Conservation (phyloP, 345 rosid genomes). For the Gossypium herbaceum region DNA sequence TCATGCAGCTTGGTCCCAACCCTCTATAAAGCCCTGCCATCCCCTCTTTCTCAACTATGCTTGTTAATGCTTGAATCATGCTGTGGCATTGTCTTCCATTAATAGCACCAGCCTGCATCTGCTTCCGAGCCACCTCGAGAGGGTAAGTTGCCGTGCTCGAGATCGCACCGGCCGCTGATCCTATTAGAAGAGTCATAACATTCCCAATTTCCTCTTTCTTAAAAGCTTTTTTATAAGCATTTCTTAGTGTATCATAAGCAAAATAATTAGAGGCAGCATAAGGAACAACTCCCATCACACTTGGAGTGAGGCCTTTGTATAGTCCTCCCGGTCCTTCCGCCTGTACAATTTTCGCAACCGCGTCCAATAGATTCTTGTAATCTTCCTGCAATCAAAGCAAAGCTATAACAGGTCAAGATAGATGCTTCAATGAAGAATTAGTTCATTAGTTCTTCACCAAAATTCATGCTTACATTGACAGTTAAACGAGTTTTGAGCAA, state of each 20-base stretch:
- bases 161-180: neutral
- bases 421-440: neutral
- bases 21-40: slow-evolving; percentile 1
- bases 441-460: neutral
- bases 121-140: neutral
- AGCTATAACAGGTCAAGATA: neutral
- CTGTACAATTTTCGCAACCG: neutral
- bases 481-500: slow-evolving; percentile 5
- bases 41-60: slow-evolving; percentile 2
- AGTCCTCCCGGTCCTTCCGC: neutral
- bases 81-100: neutral
- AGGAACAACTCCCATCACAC: slow-evolving; percentile 2
- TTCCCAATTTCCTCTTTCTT: neutral
- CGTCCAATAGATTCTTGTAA: neutral
- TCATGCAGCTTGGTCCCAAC: slow-evolving; percentile 5
- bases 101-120: neutral
- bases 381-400: neutral
- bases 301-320: slow-evolving; percentile 3
- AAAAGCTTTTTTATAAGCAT: neutral
- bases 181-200: neutral
- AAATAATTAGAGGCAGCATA: slow-evolving; percentile 9
- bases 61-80: neutral
- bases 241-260: neutral
- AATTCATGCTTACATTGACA: neutral
- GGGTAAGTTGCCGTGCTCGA: neutral